A percentile compares a stretch with the other conserved stretches of the same genome.
These are phyloP conservation scores for Fusarium falciforme DNA, from an alignment of 2,329 filamentous ascomycete species.

Conservation along the genomic window DNA sequence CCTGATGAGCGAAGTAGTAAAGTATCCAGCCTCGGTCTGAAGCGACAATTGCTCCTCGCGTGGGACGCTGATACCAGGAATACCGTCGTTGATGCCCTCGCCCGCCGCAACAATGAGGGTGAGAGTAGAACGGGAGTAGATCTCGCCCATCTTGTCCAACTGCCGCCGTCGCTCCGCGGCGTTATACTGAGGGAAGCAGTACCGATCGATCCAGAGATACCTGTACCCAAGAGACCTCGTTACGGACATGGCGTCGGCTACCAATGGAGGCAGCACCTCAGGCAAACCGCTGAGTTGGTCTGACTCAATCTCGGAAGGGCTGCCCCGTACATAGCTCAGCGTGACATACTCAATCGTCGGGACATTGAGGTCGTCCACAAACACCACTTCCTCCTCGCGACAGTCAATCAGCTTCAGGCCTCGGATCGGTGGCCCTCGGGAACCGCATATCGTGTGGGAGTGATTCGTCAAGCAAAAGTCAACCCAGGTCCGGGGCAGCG, in stretches of 20 bases:
- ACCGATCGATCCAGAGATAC: slow-evolving; percentile 54
- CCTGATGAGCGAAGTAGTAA: slow-evolving; percentile 51
- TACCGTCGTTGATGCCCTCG: slow-evolving; percentile 45
- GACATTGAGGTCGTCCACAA: slow-evolving; percentile 42
- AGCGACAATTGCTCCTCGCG: slow-evolving; percentile 52
- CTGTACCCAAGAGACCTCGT: slow-evolving; percentile 48
- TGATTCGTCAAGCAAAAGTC: slow-evolving; percentile 50
- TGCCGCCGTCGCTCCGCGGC: slow-evolving; percentile 43
- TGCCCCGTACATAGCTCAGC: slow-evolving; percentile 51
- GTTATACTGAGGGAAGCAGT: slow-evolving; percentile 48
- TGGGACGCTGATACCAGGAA: slow-evolving; percentile 49
- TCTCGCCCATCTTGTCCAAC: slow-evolving; percentile 48
- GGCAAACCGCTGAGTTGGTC: slow-evolving; percentile 38
- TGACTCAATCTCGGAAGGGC: slow-evolving; percentile 30
- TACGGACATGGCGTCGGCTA: slow-evolving; percentile 49
- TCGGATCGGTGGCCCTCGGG: slow-evolving; percentile 30
- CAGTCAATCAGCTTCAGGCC: slow-evolving; percentile 51
- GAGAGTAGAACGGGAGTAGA: slow-evolving; percentile 48
- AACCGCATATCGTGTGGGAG: slow-evolving; percentile 36
- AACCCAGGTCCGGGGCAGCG: slow-evolving; percentile 49
- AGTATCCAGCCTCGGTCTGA: slow-evolving; percentile 47
- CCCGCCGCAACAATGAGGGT: slow-evolving; percentile 52
- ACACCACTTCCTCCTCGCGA: slow-evolving; percentile 43
- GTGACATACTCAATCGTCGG: slow-evolving; percentile 46
- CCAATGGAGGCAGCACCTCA: slow-evolving; percentile 42